Base-by-base conservation (phyloP, 345 rosid species). In the Stellera chamaejasme region DNA sequence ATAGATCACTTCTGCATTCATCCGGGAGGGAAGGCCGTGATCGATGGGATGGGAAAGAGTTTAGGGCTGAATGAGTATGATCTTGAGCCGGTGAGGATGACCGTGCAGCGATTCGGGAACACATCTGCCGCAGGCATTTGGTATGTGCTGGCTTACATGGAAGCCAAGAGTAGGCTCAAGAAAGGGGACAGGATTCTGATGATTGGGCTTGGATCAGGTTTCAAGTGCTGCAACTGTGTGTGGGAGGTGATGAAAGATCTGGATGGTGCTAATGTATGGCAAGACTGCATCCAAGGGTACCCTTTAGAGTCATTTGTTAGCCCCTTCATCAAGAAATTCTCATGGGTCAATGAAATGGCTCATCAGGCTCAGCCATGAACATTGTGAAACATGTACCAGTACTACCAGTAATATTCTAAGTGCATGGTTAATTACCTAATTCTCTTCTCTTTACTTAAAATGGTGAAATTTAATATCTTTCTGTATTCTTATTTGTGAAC, bases 11-110 rank as follows among this genome's bases (percentile, higher is more conserved):
- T 90, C 61, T 90, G 97, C 43, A 75, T 87, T 25, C 96, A 90
- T 72, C 84, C 96, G 0, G 97, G 96, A 0, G 94, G 97, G 13
- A 87, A 79, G 71, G 94, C 97, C 0, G 94, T 87, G 50, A 87
- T 90, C 13, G 90, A 90, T 48, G 92, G 76, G 11, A 72, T 82
- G 3, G 96, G 90, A 0, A 46, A 68, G 58, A 78, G 74, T 41
- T 73, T 87, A 2, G 83, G 67, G 51, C 66, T 90, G 23, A 48
- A n/a, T 15, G 86, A 84, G 23, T 67, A 77, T 19, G 93, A 90
- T 36, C 59, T 87, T 2, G 95, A 90, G 64, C 97, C 97, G 2
- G 80, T 95, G 0, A 70, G 88, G 68, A 90, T 90, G 95, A 76
- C 97, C 1, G 68, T 90, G 28, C 88, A 87, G 69, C 66, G 95